A percentile compares a stretch with the other conserved stretches of the same genome.
Evolutionary conservation across 2,329 filamentous ascomycete species (phyloP).

Genomic region (Clonostachys rhizophaga): DNA sequence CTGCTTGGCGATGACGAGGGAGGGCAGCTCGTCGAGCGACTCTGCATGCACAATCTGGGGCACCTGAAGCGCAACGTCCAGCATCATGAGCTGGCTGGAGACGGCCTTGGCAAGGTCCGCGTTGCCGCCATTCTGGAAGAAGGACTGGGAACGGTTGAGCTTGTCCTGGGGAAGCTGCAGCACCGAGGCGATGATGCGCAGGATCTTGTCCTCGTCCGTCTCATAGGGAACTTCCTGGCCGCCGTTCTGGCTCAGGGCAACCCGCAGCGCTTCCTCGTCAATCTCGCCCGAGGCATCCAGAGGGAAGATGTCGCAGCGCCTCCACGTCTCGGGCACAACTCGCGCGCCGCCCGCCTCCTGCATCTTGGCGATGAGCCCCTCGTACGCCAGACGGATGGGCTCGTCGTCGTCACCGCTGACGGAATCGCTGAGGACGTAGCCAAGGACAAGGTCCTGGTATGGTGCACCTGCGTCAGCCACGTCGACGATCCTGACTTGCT

Average conservation of each 20-base stretch:
- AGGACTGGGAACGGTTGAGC: not conserved
- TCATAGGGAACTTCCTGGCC: not conserved
- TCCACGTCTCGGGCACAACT: slow-evolving; percentile 1
- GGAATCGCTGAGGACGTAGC: not conserved
- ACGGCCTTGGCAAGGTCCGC: not conserved
- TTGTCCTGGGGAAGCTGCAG: not conserved
- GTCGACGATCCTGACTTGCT: slow-evolving; percentile 3
- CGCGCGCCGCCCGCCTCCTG: not conserved
- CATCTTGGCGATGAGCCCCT: slow-evolving; percentile 1
- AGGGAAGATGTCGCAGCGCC: not conserved
- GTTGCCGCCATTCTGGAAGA: slow-evolving; percentile 2
- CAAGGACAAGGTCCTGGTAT: slow-evolving; percentile 1
- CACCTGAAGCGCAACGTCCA: slow-evolving; percentile 2
- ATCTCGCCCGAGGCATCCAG: not conserved
- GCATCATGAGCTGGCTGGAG: not conserved
- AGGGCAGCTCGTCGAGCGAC: slow-evolving; percentile 1
- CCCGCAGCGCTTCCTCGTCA: slow-evolving; percentile 1
- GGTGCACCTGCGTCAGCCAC: not conserved
- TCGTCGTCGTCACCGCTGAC: not conserved
- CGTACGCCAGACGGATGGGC: not conserved
- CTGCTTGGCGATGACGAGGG: not conserved
- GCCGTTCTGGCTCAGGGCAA: not conserved
- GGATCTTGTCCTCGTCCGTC: not conserved
- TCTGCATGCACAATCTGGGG: slow-evolving; percentile 1
- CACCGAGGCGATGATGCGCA: not conserved